Evolutionary conservation across 2,329 filamentous ascomycete species (phyloP).

Genomic region (Diplodia intermedia): DNA sequence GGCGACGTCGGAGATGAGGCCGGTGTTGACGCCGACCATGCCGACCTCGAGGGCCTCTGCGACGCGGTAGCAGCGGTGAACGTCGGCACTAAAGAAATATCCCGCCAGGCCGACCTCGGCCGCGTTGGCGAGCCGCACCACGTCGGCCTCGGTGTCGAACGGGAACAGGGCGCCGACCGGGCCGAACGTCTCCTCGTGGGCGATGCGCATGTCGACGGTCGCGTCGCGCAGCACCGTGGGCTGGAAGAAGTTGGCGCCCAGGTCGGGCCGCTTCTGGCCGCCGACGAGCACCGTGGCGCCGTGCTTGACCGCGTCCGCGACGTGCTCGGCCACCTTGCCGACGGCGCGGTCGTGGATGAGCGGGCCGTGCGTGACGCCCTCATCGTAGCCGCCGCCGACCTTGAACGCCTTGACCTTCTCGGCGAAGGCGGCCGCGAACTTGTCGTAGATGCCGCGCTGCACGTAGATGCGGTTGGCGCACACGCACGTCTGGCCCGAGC

Average conservation of each 20-base stretch:
- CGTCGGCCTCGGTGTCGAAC: slow-evolving; percentile 88
- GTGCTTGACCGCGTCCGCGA: slow-evolving; percentile 78
- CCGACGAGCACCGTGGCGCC: slow-evolving; percentile 78
- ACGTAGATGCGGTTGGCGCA: slow-evolving; percentile 79
- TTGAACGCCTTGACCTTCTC: slow-evolving; percentile 76
- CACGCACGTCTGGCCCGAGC: slow-evolving; percentile 94
- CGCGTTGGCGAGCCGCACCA: slow-evolving; percentile 80
- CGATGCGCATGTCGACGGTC: slow-evolving; percentile 83
- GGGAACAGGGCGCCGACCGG: slow-evolving; percentile 89
- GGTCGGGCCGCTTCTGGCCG: slow-evolving; percentile 70
- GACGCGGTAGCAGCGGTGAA: slow-evolving; percentile 65
- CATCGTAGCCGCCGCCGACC: slow-evolving; percentile 75
- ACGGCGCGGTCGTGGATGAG: slow-evolving; percentile 85
- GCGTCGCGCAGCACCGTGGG: slow-evolving; percentile 89
- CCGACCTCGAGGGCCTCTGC: slow-evolving; percentile 77
- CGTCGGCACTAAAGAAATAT: slow-evolving; percentile 82
- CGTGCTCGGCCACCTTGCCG: slow-evolving; percentile 78
- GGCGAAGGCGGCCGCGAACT: slow-evolving; percentile 72
- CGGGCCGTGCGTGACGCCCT: slow-evolving; percentile 77
- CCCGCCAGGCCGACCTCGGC: slow-evolving; percentile 88
- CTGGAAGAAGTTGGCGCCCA: slow-evolving; percentile 87
- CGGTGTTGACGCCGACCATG: slow-evolving; percentile 74
- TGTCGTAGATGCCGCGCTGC: slow-evolving; percentile 78
- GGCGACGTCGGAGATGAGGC: slow-evolving; percentile 57
- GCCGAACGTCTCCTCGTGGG: slow-evolving; percentile 91